Evolutionary conservation across 805 yeast species (phyloP), one percentile per base, ranked within the genome.

Genomic region (Komagataella mondaviorum): DNA sequence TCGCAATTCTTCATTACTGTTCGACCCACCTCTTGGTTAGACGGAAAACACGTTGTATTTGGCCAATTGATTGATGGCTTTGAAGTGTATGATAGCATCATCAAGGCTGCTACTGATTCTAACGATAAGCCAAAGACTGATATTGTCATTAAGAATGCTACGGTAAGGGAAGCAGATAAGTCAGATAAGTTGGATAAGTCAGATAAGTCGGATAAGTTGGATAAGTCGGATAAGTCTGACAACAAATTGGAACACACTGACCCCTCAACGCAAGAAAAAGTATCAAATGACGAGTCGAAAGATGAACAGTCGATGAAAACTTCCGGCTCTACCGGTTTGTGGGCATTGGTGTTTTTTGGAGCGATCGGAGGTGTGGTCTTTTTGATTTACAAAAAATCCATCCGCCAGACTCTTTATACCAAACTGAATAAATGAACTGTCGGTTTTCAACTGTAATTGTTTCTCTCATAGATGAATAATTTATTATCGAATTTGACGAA

Each of bases 401-500:
- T 30, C n/a, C 39, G 39, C 39, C 10, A 30, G 4, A 10, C 39
- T 10, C 39, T 30, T 30, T 30, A 30, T 14, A 30, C 39, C 39
- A 30, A 30, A 30, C 8, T 30, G 39, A 30, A 30, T 14, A 30
- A 30, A 30, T 30, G 39, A 30, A 14, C 5, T 30, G 14, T 24
- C 7, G 7, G 10, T 24, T 30, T 30, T 30, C 39, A 30, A 14
- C 6, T 12, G 10, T 30, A 14, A 30, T 10, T 30, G 12, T 10
- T 30, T 14, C 39, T 30, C 39, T 30, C 39, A 30, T 30, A 50
- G 24, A 50, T 46, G 49, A 83, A 87, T 43, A 76, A 80, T 56
- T 82, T 84, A 24, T 70, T 93, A 59, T 72, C 77, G 48, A 75
- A 81, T 55, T 71, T 93, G 57, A 85, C 91, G 88, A 83, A 83